Base-by-base conservation (phyloP, 257 asterid species). In the Sherardia arvensis region DNA sequence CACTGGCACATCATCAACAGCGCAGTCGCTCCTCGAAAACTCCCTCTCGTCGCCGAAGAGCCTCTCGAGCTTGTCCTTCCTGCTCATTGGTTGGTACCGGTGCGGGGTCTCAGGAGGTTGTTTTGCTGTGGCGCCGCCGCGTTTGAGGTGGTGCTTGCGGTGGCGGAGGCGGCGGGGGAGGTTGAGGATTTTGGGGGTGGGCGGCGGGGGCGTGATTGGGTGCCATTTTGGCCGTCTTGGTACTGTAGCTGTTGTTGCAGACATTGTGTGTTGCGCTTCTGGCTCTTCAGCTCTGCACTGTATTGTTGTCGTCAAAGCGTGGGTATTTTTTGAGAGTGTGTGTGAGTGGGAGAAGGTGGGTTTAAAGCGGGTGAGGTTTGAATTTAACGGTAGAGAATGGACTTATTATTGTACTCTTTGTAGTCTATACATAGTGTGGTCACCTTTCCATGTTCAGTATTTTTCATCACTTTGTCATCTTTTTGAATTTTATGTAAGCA, bases 151-250 rank as follows among this genome's bases (percentile, higher is more conserved):
- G 43, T 8, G 12, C 51, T 43, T 43, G 21, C 51, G 85, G 63
- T 86, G 86, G 67, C 88, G 88, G 62, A 68, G 69, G 25, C 94
- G 68, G 4, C 96, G 82, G 12, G 85, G 90, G 11, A 91, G 81
- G 77, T 85, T 81, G 73, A 88, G 89, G 59, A 91, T 77, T 70
- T 84, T 86, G 10, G 98, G 98, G 74, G 80, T 84, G 6, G 92
- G 88, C 14, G 88, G 94, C 56, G 92, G 95, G 49, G 92, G 84
- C 30, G 84, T 87, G 3, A 83, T 59, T 49, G 93, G 86, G 32
- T 80, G 85, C 90, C 96, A 82, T 72, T 80, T 88, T 26, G 76
- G 73, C 54, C 71, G 76, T 79, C 88, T 82, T 62, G 80, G 36
- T 28, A 34, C 53, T 25, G 69, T 43, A 18, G 65, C n/a, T 32